Evolutionary conservation across 2,329 filamentous ascomycete species (phyloP), one percentile per base, ranked within the genome.

Genomic region (Truncatella angustata): DNA sequence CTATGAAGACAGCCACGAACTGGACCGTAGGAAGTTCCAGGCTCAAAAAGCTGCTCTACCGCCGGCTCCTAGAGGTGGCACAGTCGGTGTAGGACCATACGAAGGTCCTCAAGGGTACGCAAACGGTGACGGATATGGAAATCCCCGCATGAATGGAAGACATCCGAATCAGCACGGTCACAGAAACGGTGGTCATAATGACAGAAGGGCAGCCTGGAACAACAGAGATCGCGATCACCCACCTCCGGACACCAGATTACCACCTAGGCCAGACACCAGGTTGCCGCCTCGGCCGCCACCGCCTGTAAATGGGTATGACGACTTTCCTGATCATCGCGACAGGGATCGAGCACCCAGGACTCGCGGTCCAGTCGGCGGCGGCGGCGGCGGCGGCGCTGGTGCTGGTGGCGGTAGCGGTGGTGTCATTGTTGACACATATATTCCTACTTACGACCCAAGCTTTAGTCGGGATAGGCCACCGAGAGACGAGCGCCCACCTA

Each of bases 1-100:
- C 14, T 97, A 96, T 64, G 90, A 96, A 66, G 93, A 97, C 63
- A 96, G 91, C 40, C 94, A 99, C 70, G 94, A 99, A 70, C 77
- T 97, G n/a, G 94, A 99, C 67, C 84, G 93, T 47, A 85, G 91
- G 67, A 95, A 93, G 70, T 93, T 91, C 61, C 87, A 95, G 59
- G 88, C 91, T 53, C 87, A 94, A 63, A 90, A 90, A 64, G 88
- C 88, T 20, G 88, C 86, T 20, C 79, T 93, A 10, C 93, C 93
- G 4, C 93, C 94, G 11, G 94, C 93, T 1, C 94, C 94, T 0
- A 91, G 93, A 60, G 93, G 92, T 11, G 93, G 91, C 4, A 91
- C 90, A 1, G 91, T 96, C 3, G 93, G 93, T 12, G 84, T 91
- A 63, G 84, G 84, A n/a, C 76, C 77, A 1, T 68, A 71, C 39